Evolutionary conservation across 352 stramenopile genomes (phyloP).

Genomic region (Phytophthora macrochlamydospora): DNA sequence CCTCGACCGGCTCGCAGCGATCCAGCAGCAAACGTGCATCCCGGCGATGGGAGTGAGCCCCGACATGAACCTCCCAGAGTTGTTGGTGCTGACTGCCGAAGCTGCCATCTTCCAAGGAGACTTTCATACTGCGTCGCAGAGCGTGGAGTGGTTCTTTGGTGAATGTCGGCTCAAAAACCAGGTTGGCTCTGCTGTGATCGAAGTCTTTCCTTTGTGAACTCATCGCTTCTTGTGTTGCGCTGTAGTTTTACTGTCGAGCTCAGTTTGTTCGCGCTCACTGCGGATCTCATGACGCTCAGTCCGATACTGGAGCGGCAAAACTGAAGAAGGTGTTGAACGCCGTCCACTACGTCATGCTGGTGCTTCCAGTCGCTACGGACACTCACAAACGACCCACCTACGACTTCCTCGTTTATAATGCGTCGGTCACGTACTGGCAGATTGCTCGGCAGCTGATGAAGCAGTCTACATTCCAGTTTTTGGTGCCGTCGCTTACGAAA

Average conservation of each 20-base stretch:
- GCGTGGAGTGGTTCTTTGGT: slow-evolving; percentile 75
- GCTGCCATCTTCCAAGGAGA: slow-evolving; percentile 66
- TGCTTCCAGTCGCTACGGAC: slow-evolving; percentile 75
- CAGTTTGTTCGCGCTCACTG: slow-evolving; percentile 84
- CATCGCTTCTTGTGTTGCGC: not conserved
- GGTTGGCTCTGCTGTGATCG: slow-evolving; percentile 30
- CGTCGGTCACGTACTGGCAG: slow-evolving; percentile 87
- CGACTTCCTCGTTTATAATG: slow-evolving; percentile 93
- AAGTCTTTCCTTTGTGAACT: not conserved
- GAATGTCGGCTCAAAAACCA: slow-evolving; percentile 75
- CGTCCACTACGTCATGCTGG: slow-evolving; percentile 73
- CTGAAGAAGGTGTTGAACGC: slow-evolving; percentile 71
- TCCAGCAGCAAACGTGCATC: slow-evolving; percentile 44
- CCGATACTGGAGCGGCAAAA: slow-evolving; percentile 44
- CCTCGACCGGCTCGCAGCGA: slow-evolving; percentile 35
- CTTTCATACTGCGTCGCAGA: slow-evolving; percentile 58
- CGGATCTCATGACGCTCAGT: slow-evolving; percentile 44
- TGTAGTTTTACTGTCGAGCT: slow-evolving; percentile 88
- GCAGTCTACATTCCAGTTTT: slow-evolving; percentile 71
- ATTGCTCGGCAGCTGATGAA: slow-evolving; percentile 88
- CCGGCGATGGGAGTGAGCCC: slow-evolving; percentile 24
- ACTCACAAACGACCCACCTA: slow-evolving; percentile 68
- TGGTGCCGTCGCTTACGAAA: slow-evolving; percentile 61
- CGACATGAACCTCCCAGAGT: slow-evolving; percentile 61
- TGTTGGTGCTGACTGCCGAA: slow-evolving; percentile 83